A percentile compares a stretch with the other conserved stretches of the same genome.
These are phyloP conservation scores for Beauveria rudraprayagi DNA, from an alignment of 2,329 filamentous ascomycete species.

Conservation along the genomic window DNA sequence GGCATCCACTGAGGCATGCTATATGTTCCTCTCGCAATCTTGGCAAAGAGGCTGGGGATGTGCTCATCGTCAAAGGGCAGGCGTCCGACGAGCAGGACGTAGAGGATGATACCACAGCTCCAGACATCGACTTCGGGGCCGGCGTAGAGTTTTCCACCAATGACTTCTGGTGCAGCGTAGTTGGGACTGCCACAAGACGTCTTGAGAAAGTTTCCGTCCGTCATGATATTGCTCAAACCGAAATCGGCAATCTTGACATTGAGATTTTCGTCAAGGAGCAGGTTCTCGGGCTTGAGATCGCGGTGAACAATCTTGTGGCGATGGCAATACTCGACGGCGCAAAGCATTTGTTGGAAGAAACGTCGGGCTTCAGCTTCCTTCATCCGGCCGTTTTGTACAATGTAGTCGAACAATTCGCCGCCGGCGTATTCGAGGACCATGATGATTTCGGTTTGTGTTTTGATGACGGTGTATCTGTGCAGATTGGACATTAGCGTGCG, in stretches of 20 bases:
- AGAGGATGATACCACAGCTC: slow-evolving; percentile 90
- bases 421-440: slow-evolving; percentile 99
- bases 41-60: slow-evolving; percentile 94
- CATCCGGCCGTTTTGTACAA: slow-evolving; percentile 88
- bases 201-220: slow-evolving; percentile 96
- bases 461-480: slow-evolving; percentile 85
- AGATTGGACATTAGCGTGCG: neutral
- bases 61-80: slow-evolving; percentile 98
- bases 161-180: slow-evolving; percentile 95
- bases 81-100: slow-evolving; percentile 71
- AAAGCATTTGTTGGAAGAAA: slow-evolving; percentile 99
- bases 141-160: slow-evolving; percentile 94
- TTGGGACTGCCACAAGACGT: slow-evolving; percentile 98
- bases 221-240: slow-evolving; percentile 99
- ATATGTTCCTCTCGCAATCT: slow-evolving; percentile 92
- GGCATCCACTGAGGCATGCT: slow-evolving; percentile 88
- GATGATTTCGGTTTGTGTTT: slow-evolving; percentile 87
- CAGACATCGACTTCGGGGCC: slow-evolving; percentile 97
- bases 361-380: slow-evolving; percentile 86
- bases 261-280: slow-evolving; percentile 87
- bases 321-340: slow-evolving; percentile 97
- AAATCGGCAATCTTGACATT: slow-evolving; percentile 99
- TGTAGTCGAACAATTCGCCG: slow-evolving; percentile 95
- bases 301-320: slow-evolving; percentile 98
- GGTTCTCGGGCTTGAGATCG: slow-evolving; percentile 94